Evolutionary conservation across 306 rosid genomes (phyloP).

Genomic region (Urtica urens): DNA sequence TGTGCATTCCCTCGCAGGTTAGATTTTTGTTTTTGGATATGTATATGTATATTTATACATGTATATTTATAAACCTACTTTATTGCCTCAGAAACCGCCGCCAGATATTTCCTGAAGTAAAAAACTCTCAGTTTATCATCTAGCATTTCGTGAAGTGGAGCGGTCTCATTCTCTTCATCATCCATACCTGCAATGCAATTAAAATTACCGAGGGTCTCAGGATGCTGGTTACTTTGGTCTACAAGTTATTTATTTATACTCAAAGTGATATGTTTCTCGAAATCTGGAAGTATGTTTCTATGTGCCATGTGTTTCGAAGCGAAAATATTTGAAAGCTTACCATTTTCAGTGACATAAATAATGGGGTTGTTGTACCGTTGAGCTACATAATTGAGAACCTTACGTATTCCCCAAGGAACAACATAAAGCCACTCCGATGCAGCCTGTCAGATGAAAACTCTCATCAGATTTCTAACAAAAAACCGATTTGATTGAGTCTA

Average conservation of each 20-base stretch:
- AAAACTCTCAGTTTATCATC: constrained; percentile 74
- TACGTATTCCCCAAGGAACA: constrained; percentile 92
- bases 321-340: constrained; percentile 31
- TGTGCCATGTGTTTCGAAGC: no score
- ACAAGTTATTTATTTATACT: no score
- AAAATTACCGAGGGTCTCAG: no score
- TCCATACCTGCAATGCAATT: constrained; percentile 86
- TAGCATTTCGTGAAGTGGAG: constrained; percentile 56
- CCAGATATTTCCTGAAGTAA: constrained; percentile 56
- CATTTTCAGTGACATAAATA: constrained; percentile 70
- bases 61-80: constrained; percentile 51
- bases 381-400: constrained; percentile 54
- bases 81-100: constrained; percentile 60
- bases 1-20: constrained; percentile 17
- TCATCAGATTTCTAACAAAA: constrained; percentile 11
- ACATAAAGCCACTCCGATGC: constrained; percentile 95
- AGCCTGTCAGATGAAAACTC: constrained; percentile 48
- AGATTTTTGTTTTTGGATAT: not conserved
- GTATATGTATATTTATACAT: no score
- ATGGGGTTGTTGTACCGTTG: constrained; percentile 50
- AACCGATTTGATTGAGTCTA: no score
- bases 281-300: no score
- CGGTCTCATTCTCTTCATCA: constrained; percentile 54
- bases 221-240: no score
- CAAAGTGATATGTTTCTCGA: no score